phyloP scores from a whole-genome alignment of 352 stramenopile species.

The Globisporangium iwayamae region DNA sequence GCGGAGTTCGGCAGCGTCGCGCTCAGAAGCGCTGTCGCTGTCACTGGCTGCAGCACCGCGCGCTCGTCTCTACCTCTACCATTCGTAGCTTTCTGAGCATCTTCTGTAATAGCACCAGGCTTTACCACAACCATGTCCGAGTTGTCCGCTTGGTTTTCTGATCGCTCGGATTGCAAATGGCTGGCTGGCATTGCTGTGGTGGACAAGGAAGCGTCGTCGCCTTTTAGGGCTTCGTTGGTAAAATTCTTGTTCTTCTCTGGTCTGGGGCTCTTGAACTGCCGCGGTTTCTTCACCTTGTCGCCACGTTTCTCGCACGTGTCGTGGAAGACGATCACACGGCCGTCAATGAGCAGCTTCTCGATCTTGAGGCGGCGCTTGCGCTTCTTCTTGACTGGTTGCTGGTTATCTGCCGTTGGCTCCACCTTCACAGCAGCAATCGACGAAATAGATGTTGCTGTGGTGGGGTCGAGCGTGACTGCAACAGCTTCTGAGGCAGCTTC shows the following conservation, averaged over 20 bases:
- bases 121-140: neutral
- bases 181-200: neutral
- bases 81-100: neutral
- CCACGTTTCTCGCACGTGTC: slow-evolving; percentile 60
- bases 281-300: slow-evolving; percentile 57
- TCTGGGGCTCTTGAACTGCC: slow-evolving; percentile 9
- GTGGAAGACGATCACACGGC: slow-evolving; percentile 37
- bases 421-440: neutral
- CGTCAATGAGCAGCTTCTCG: slow-evolving; percentile 44
- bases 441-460: neutral
- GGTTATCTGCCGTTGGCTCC: neutral
- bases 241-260: too few species aligned
- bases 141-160: neutral
- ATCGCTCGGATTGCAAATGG: neutral
- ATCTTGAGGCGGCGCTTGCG: slow-evolving; percentile 47
- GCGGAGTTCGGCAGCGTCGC: neutral
- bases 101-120: neutral
- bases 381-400: slow-evolving; percentile 17
- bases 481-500: too few species aligned
- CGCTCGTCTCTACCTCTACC: neutral
- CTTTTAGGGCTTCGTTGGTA: neutral
- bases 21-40: neutral
- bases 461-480: neutral
- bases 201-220: neutral
- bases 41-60: neutral